Base-by-base conservation (phyloP, 306 rosid species). In the Sophora flavescens region DNA sequence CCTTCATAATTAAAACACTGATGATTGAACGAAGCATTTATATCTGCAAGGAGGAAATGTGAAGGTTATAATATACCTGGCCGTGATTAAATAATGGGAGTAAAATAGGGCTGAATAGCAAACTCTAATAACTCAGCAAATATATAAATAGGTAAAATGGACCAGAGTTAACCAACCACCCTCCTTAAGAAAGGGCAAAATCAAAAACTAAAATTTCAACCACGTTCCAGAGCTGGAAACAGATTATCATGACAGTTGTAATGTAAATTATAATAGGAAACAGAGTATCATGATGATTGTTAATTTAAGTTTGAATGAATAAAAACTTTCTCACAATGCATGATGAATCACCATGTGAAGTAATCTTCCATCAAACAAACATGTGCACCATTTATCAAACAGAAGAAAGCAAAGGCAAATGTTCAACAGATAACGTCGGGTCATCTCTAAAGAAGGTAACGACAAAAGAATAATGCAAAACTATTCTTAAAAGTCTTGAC, bases 21-120 rank as follows among this genome's bases (percentile, higher is more conserved):
- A 84, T 83, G 89, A 77, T 91, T 91, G 90, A 94, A 94, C 52
- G 91, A 80, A 13, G 82, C 91, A 79, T 91, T 94, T 72, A 94
- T 91, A 81, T 90, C 98, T 94, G 87, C 77, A 83, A 82, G 42
- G 79, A 79, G 33, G 50, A 77, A 54, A 41, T 62, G 51, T 7
- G 61, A 38, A 57, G 44, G 22, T 81, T 65, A 78, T 35, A 57
- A 63, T 8, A 77, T 56, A 68, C 39, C 50, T 6, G 45, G 41
- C 65, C 26, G 17, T 63, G 80, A 47, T 80, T 33, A 61, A 42
- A 64, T 39, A 26, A 70, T 54, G 63, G 52, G 12, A 74, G 51
- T 26, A 13, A 41, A 58, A 71, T 80, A 3, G 8, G 45, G 53
- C 18, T 32, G 3, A 38, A 28, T 47, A 61, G 82, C 17, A 66